Evolutionary conservation across 2,329 filamentous ascomycete species (phyloP).

Genomic region (Ophiostoma populinum): DNA sequence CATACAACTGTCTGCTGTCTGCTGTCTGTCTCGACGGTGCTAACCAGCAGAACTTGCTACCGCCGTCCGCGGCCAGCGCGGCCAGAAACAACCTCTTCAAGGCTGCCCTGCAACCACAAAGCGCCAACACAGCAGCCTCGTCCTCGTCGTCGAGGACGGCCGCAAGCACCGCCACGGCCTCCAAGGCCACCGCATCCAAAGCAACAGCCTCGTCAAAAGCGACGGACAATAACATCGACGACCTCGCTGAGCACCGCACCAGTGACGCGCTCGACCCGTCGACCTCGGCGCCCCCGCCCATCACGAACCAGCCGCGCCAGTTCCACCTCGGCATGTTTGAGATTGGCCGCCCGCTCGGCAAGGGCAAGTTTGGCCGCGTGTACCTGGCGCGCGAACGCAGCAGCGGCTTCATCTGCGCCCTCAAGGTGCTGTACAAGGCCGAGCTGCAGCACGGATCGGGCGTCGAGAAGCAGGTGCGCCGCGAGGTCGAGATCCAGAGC

Average conservation of each 20-base stretch:
- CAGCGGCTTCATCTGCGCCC: conserved; percentile 66
- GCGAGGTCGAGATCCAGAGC: conserved; percentile 80
- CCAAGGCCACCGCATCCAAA: conserved; percentile 1
- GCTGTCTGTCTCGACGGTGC: background rate
- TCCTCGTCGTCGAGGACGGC: conserved; percentile 39
- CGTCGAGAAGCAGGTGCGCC: conserved; percentile 73
- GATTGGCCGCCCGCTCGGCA: conserved; percentile 70
- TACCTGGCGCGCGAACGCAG: conserved; percentile 69
- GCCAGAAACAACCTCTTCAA: conserved; percentile 74
- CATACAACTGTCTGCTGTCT: background rate
- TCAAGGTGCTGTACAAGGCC: conserved; percentile 75
- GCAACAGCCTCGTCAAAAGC: conserved; percentile 7
- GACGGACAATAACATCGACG: conserved; percentile 17
- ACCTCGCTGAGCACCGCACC: background rate
- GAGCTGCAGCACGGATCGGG: conserved; percentile 59
- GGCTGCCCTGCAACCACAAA: conserved; percentile 65
- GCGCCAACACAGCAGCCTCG: conserved; percentile 43
- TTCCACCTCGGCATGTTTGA: conserved; percentile 92
- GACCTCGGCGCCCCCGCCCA: background rate
- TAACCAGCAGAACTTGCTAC: conserved; percentile 14
- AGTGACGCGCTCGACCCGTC: background rate
- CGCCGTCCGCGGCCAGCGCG: conserved; percentile 28
- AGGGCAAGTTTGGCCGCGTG: conserved; percentile 75
- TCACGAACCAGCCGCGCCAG: conserved; percentile 30
- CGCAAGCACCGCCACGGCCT: too few relatives aligned